Conservation (phyloP, 441 rosid genomes). For the Dalechampia spathulata region DNA sequence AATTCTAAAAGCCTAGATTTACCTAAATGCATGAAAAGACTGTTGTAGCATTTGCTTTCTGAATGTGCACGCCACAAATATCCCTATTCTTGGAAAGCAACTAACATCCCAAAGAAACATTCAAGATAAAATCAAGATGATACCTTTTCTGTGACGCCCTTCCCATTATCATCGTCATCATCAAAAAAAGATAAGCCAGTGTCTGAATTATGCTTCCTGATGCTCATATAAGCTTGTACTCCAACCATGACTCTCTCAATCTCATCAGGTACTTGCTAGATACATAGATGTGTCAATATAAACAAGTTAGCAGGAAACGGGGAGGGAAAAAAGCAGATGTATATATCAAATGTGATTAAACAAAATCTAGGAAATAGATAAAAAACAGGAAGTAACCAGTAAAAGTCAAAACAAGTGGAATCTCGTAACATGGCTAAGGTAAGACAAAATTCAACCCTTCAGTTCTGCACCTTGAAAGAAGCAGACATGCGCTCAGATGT, state of each 20-base stretch:
- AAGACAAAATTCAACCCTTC: background rate
- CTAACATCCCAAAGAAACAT: background rate
- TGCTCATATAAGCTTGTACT: conserved; percentile 91
- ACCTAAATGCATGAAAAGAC: too few relatives aligned
- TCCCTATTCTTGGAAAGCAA: background rate
- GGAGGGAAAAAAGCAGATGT: background rate
- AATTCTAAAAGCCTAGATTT: background rate
- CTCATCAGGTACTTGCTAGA: conserved; percentile 99
- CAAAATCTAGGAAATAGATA: too few relatives aligned
- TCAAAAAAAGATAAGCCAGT: conserved; percentile 66
- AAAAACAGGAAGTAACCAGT: background rate
- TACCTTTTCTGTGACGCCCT: conserved; percentile 54
- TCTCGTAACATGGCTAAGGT: background rate
- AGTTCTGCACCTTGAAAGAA: too few relatives aligned
- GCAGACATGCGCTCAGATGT: too few relatives aligned
- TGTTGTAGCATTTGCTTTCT: too few relatives aligned
- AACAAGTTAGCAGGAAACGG: background rate
- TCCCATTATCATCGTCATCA: conserved; percentile 52
- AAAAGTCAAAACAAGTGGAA: background rate
- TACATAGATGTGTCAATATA: conserved; percentile 1
- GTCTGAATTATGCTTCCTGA: conserved; percentile 66
- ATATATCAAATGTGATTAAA: background rate
- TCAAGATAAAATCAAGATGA: conserved; percentile 3
- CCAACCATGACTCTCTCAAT: conserved; percentile 95
- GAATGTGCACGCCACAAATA: too few relatives aligned